Conservation (phyloP, 192 early-diverging fungal genomes). For the Phycomyces blakesleeanus region DNA sequence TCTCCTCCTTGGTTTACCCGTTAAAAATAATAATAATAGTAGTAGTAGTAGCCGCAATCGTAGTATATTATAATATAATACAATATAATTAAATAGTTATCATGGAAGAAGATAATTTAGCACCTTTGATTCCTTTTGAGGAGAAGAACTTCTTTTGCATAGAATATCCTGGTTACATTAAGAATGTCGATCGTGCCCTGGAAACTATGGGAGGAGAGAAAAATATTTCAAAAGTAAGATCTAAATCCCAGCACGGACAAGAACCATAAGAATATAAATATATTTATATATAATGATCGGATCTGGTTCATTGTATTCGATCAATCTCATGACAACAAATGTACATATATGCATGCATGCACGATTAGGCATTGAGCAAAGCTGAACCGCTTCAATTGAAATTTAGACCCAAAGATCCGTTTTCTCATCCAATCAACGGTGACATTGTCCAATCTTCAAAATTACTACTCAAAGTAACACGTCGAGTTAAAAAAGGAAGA, state of each 20-base stretch:
- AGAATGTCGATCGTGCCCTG: slow-evolving; percentile 39
- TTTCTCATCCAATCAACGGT: slow-evolving; percentile 63
- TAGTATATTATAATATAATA: too few relatives aligned
- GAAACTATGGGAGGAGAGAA: slow-evolving; percentile 44
- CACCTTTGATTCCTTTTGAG: slow-evolving; percentile 15
- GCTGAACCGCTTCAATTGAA: slow-evolving; percentile 47
- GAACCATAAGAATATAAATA: too few relatives aligned
- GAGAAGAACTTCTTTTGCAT: slow-evolving; percentile 43
- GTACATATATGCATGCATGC: too few relatives aligned
- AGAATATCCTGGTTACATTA: slow-evolving; percentile 55
- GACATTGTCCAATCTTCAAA: slow-evolving; percentile 53
- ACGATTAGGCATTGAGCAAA: slow-evolving; percentile 44
- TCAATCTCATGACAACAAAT: too few relatives aligned
- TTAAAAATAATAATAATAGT: too few relatives aligned
- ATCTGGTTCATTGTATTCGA: too few relatives aligned
- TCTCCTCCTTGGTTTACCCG: not conserved
- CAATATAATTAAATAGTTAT: too few relatives aligned
- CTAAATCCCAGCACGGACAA: too few relatives aligned
- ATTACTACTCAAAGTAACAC: slow-evolving; percentile 59
- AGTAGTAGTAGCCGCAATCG: too few relatives aligned
- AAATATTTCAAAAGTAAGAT: slow-evolving; percentile 40
- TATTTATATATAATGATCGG: too few relatives aligned
- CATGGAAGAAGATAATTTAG: not conserved
- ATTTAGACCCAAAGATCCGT: slow-evolving; percentile 53
- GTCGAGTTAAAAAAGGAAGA: slow-evolving; percentile 32